Evolutionary conservation across 2,329 filamentous ascomycete genomes (phyloP).

Genomic region (Diplodia scrobiculata): DNA sequence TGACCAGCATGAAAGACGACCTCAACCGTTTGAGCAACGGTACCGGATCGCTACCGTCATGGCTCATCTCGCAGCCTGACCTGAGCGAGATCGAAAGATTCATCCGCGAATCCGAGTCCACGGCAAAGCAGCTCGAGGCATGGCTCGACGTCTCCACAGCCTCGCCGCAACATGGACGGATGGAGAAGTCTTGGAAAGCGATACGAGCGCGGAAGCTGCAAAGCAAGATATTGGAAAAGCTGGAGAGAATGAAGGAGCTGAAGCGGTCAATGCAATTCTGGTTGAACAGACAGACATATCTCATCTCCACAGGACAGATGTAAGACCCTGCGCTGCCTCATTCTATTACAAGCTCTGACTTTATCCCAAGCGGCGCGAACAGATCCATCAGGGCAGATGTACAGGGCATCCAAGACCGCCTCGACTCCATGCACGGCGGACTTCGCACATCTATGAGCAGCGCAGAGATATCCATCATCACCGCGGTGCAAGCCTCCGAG

Average conservation of each 20-base stretch:
- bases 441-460: not conserved
- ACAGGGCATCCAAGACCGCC: not conserved
- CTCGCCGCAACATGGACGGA: not conserved
- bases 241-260: not conserved
- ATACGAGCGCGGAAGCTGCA: not conserved
- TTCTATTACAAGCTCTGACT: not conserved
- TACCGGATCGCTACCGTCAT: not conserved
- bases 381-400: not conserved
- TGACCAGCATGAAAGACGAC: not conserved
- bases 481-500: not conserved
- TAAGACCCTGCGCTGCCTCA: not conserved
- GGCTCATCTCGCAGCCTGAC: not conserved
- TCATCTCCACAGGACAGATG: not conserved
- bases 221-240: not conserved
- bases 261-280: not conserved
- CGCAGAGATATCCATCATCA: not conserved
- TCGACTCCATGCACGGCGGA: not conserved
- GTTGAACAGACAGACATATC: not conserved
- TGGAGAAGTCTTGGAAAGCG: not conserved
- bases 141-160: not conserved
- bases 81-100: not conserved
- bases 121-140: not conserved
- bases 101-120: not conserved
- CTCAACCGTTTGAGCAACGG: slow-evolving; percentile 1
- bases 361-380: not conserved